Percentiles rank a stretch among this genome's conserved stretches.
Evolutionary conservation across 1,284 basidiomycete species (phyloP).

Genomic region (Leccinum pachyderme): DNA sequence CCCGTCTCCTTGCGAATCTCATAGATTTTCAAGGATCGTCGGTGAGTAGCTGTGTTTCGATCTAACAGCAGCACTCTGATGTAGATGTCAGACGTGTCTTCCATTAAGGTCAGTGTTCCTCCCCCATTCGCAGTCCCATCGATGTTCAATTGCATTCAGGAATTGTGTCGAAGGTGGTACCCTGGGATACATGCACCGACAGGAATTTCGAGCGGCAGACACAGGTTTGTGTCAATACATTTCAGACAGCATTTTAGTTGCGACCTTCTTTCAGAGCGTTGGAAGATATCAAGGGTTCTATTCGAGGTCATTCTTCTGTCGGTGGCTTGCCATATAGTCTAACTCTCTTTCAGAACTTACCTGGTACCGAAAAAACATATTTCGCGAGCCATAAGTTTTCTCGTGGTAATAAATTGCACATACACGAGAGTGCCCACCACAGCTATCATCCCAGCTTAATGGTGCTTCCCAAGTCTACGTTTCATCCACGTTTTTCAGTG

Average conservation of each 20-base stretch:
- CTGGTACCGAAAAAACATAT: slow-evolving; percentile 30
- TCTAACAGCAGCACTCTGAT: not conserved
- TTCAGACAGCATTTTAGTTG: not conserved
- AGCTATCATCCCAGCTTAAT: not conserved
- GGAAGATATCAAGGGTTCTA: slow-evolving; percentile 75
- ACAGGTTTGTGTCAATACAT: slow-evolving; percentile 39
- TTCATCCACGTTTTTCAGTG: not conserved
- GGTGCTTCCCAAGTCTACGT: not conserved
- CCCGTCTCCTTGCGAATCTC: not conserved
- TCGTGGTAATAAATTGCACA: not conserved
- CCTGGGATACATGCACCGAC: slow-evolving; percentile 30
- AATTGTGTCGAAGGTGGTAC: slow-evolving; percentile 76
- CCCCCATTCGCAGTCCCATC: not conserved
- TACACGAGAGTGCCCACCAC: not conserved
- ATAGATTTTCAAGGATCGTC: slow-evolving; percentile 46
- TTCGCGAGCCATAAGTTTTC: slow-evolving; percentile 9
- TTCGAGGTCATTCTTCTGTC: slow-evolving; percentile 49
- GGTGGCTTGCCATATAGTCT: not conserved
- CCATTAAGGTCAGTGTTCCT: slow-evolving; percentile 58
- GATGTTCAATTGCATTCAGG: slow-evolving; percentile 40
- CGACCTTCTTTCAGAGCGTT: slow-evolving; percentile 53
- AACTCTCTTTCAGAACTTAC: slow-evolving; percentile 20
- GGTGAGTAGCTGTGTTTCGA: slow-evolving; percentile 40
- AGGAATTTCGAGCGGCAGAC: slow-evolving; percentile 7
- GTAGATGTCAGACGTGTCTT: slow-evolving; percentile 62